Base-by-base conservation (phyloP, 345 rosid species). In the Citrus inodora region DNA sequence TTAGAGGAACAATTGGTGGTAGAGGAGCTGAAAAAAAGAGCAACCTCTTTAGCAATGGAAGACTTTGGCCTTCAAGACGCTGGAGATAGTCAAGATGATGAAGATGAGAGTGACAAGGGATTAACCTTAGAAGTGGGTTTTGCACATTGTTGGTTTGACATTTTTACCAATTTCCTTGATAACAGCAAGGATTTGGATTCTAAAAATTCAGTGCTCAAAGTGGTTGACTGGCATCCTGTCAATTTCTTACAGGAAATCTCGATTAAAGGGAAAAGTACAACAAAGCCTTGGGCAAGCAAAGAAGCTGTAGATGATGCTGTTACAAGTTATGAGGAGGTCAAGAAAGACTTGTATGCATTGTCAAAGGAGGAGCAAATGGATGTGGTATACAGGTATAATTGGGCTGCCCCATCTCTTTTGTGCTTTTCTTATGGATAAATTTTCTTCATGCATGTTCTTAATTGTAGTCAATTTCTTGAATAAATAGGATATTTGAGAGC, bases 321-420 rank as follows among this genome's bases (percentile, higher is more conserved):
- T 53, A 77, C 85, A 74, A 66, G 82, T 74, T 83, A 86, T 78
- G 90, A 86, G 86, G 83, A 85, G 88, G 85, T 91, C 53, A 85
- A 86, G 85, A 95, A 90, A 81, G 97, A 93, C 87, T 75, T 90
- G 55, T 87, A 86, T 88, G 87, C 93, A 74, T 86, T 95, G 85
- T 89, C 99, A 13, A 89, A 76, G 84, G 89, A 95, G 82, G 98
- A 93, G 85, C 94, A 93, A 83, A 93, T 93, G 94, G 91, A 95
- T 73, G 91, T 90, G 78, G 92, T 92, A 9, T 88, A 87, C 55
- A 92, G 98, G 98, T 95, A 84, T 56, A 63, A 19, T 32, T 32
- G 10, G 24, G 35, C 42, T 16, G 68, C 24, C 35, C 5, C 1
- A 30, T 32, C 22, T 17, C 5, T 65, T 17, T 16, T 16, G 0